Percentiles rank a stretch among this genome's conserved stretches.
These are phyloP conservation scores for Biscogniauxia marginata DNA, from an alignment of 2,329 filamentous ascomycete species.

Conservation along the genomic window DNA sequence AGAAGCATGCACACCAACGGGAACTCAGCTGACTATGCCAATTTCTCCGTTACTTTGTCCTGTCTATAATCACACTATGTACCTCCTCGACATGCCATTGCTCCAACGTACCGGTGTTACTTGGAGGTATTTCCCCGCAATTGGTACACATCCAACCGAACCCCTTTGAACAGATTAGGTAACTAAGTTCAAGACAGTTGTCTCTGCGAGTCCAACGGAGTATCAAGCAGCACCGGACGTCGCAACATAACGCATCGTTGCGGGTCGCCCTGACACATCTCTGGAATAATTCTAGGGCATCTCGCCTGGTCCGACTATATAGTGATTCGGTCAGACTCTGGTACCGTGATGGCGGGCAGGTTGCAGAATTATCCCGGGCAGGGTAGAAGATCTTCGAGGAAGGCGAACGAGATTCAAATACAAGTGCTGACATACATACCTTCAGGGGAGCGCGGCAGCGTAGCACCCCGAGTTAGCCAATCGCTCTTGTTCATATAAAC, in stretches of 20 bases:
- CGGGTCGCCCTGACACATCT: conserved; percentile 1
- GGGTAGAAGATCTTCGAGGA: conserved; percentile 20
- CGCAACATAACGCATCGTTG: background rate
- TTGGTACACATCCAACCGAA: conserved; percentile 22
- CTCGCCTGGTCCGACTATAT: conserved; percentile 4
- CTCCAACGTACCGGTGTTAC: conserved; percentile 31
- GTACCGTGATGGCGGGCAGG: conserved; percentile 12
- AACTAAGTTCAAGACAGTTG: background rate
- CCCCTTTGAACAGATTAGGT: conserved; percentile 11
- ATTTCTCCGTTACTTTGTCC: background rate
- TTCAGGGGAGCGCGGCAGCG: conserved; percentile 15
- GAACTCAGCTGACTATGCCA: background rate
- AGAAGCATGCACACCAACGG: conserved; percentile 3
- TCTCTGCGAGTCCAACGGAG: conserved; percentile 6
- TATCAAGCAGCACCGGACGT: conserved; percentile 14
- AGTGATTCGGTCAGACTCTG: conserved; percentile 14
- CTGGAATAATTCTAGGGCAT: conserved; percentile 21
- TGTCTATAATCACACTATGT: background rate
- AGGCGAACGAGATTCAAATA: conserved; percentile 2
- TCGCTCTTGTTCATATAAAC: conserved; percentile 3
- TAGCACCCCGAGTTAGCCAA: conserved; percentile 6
- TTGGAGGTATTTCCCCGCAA: conserved; percentile 32
- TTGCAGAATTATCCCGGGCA: conserved; percentile 23
- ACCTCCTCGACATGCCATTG: conserved; percentile 19
- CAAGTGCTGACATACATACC: conserved; percentile 8